Conservation (phyloP, 768 basidiomycete species). For the Udeniomyces megalosporus region DNA sequence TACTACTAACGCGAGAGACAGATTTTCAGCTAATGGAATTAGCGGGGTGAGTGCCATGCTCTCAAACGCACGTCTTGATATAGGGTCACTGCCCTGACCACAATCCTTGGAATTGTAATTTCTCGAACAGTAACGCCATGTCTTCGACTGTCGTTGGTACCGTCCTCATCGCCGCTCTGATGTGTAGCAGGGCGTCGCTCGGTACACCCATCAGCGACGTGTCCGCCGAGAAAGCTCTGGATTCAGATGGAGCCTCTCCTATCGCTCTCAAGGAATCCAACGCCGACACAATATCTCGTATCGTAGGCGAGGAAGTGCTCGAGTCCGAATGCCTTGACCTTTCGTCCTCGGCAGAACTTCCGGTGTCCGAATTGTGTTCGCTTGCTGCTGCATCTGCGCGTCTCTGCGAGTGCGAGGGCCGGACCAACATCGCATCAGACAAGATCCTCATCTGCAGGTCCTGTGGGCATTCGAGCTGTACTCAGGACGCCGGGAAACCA, state of each 20-base stretch:
- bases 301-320: constrained; percentile 59
- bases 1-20: constrained; percentile 77
- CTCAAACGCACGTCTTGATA: no score
- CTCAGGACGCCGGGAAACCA: constrained; percentile 74
- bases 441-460: constrained; percentile 53
- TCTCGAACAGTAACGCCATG: no score
- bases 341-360: constrained; percentile 38
- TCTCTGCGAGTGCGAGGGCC: constrained; percentile 82
- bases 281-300: no score
- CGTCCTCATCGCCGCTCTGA: constrained; percentile 66
- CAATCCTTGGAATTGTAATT: no score
- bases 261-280: no score
- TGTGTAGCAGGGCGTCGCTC: constrained; percentile 55
- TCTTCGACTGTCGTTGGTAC: constrained; percentile 90
- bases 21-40: constrained; percentile 88
- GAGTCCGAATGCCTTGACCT: constrained; percentile 46
- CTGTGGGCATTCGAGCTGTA: constrained; percentile 64
- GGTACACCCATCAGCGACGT: no score
- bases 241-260: no score
- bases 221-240: not conserved
- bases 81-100: no score
- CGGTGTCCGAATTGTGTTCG: constrained; percentile 28
- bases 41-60: no score
- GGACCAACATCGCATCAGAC: constrained; percentile 53
- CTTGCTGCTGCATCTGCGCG: constrained; percentile 56